These are phyloP conservation scores for Mycena albidolilacea DNA, from an alignment of 768 basidiomycete genomes.

Conservation along the genomic window DNA sequence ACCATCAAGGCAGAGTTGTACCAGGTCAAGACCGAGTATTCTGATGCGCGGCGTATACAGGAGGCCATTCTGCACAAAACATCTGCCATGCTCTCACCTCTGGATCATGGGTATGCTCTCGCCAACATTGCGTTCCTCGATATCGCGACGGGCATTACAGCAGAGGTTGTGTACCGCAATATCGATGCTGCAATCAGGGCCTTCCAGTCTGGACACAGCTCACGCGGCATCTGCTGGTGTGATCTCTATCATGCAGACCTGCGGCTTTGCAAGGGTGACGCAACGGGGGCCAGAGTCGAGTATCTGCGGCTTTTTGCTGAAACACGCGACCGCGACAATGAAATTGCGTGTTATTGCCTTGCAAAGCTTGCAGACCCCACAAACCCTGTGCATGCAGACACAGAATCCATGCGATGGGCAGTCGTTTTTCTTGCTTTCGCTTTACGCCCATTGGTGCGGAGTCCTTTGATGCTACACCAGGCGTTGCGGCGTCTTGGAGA, in stretches of 20 bases:
- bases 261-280: too few species aligned
- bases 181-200: neutral
- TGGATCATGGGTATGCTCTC: neutral
- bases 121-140: neutral
- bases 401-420: neutral
- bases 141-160: neutral
- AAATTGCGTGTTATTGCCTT: slow-evolving; percentile 2
- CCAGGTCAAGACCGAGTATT: too few species aligned
- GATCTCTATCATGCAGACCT: neutral
- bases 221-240: neutral
- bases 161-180: neutral
- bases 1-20: too few species aligned
- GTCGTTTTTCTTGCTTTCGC: neutral
- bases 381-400: neutral
- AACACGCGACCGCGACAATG: neutral
- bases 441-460: neutral
- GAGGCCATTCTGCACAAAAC: too few species aligned
- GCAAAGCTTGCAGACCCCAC: slow-evolving; percentile 9
- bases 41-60: too few species aligned
- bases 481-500: neutral
- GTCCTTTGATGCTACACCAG: neutral
- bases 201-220: neutral
- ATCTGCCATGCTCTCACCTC: neutral
- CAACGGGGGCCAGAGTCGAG: neutral
- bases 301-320: neutral